Base-by-base conservation (phyloP, 2,329 filamentous ascomycete genomes). In the Pleomassaria siparia region DNA sequence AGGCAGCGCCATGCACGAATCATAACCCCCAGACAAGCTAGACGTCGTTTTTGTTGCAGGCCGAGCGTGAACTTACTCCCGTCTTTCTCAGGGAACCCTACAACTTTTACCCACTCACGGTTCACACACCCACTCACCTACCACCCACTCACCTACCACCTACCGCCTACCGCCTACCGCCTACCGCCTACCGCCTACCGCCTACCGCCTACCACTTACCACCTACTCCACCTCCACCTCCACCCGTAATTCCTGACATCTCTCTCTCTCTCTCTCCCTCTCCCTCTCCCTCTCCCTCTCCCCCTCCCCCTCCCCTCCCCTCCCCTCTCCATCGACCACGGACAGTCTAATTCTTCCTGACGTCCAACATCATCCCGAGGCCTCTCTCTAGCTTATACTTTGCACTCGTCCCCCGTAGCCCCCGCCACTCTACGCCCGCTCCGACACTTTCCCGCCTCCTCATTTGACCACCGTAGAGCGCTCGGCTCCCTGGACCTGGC, bases 11-110 rank as follows among this genome's bases (percentile, higher is more conserved):
- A n/a, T n/a, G n/a, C n/a, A n/a, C 59, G 50, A 63, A 59, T 62
- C 58, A 61, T 54, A 44, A 50, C 30, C 45, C 56, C 52, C 41
- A 47, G 54, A 53, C 53, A 51, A 48, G 51, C 47, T 40, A 42
- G 43, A 43, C 36, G 53, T 57, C 58, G 55, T 62, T 63, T 63
- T 63, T 58, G 55, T 53, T 59, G 54, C 55, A 54, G 52, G 47
- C 41, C 43, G 35, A 36, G 22, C 29, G 29, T 49, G 40, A 40
- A 54, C 46, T 51, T 54, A 52, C 52, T 55, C 43, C 49, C 40
- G 24, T 44, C 40, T n/a, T n/a, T n/a, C 41, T 25, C 26, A 12
- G 32, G 44, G 37, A 41, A n/a, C n/a, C n/a, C n/a, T n/a, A n/a
- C n/a, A n/a, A n/a, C n/a, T n/a, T n/a, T n/a, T n/a, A n/a, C n/a